Evolutionary conservation across 805 yeast species (phyloP).

Genomic region (Candida sakaeoensis): DNA sequence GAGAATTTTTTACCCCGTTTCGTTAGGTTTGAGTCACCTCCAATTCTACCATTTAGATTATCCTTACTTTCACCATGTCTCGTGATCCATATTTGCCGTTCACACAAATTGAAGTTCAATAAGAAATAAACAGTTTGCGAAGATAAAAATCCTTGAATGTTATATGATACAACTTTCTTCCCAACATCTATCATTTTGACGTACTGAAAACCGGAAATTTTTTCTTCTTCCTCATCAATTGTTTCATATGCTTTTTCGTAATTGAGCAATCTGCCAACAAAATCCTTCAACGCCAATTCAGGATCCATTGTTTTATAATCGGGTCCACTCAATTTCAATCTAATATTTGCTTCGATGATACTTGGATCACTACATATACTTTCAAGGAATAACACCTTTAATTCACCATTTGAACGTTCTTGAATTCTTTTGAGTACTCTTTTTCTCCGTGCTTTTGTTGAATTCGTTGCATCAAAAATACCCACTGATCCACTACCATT

Average conservation of each 20-base stretch:
- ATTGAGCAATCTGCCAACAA: slow-evolving; percentile 72
- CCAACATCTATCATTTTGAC: slow-evolving; percentile 97
- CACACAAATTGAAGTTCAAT: slow-evolving; percentile 81
- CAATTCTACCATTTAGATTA: slow-evolving; percentile 80
- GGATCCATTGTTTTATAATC: slow-evolving; percentile 88
- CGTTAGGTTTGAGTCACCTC: slow-evolving; percentile 86
- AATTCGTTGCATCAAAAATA: slow-evolving; percentile 81
- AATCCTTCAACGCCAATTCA: slow-evolving; percentile 72
- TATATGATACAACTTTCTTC: slow-evolving; percentile 85
- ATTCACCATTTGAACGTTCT: slow-evolving; percentile 51
- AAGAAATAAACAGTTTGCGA: slow-evolving; percentile 91
- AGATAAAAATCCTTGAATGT: slow-evolving; percentile 81
- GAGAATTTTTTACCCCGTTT: slow-evolving; percentile 75
- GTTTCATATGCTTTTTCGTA: slow-evolving; percentile 90
- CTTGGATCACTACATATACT: slow-evolving; percentile 79
- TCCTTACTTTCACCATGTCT: slow-evolving; percentile 92
- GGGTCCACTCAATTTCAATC: slow-evolving; percentile 86
- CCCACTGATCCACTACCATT: slow-evolving; percentile 88
- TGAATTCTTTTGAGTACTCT: slow-evolving; percentile 56
- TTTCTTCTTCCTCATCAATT: slow-evolving; percentile 76
- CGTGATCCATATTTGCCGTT: slow-evolving; percentile 90
- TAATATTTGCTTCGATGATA: slow-evolving; percentile 77
- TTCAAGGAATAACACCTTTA: slow-evolving; percentile 82
- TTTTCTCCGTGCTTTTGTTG: slow-evolving; percentile 61
- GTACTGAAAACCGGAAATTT: slow-evolving; percentile 67